phyloP scores from a whole-genome alignment of 805 yeast genomes.

The Grigorovia transvaalensis region DNA sequence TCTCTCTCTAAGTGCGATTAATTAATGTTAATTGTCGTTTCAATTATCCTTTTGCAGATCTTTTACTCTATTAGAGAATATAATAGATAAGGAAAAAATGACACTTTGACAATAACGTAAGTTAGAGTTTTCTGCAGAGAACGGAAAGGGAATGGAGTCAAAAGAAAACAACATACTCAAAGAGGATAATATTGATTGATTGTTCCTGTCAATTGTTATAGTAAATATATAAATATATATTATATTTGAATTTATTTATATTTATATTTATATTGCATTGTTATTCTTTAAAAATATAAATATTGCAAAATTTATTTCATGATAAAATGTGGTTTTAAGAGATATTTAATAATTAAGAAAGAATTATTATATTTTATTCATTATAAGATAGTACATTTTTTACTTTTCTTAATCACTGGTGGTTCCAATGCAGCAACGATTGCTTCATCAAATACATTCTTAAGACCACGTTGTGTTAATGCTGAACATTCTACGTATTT shows the following conservation, averaged over 20 bases:
- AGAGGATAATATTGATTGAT: too few species aligned
- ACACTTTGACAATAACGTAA: too few species aligned
- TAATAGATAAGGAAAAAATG: too few species aligned
- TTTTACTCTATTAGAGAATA: too few species aligned
- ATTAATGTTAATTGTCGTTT: too few species aligned
- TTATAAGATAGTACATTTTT: conserved; percentile 62
- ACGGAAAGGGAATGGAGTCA: neutral
- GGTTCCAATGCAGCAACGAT: conserved; percentile 97
- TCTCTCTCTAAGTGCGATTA: too few species aligned
- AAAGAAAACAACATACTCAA: too few species aligned
- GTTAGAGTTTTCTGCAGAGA: too few species aligned
- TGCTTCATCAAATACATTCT: conserved; percentile 97
- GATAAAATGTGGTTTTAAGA: neutral
- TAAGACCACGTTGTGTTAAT: conserved; percentile 89
- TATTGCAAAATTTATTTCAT: neutral
- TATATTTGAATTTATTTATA: neutral
- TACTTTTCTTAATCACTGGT: conserved; percentile 74
- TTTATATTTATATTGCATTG: too few species aligned
- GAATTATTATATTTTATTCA: neutral
- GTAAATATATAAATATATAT: neutral
- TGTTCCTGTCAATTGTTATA: neutral
- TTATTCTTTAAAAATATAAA: too few species aligned
- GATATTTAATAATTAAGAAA: too few species aligned
- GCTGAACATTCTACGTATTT: conserved; percentile 98
- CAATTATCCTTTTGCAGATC: too few species aligned